These are phyloP conservation scores for Diaporthe ampelina DNA, from an alignment of 2,329 filamentous ascomycete genomes.

Conservation along the genomic window DNA sequence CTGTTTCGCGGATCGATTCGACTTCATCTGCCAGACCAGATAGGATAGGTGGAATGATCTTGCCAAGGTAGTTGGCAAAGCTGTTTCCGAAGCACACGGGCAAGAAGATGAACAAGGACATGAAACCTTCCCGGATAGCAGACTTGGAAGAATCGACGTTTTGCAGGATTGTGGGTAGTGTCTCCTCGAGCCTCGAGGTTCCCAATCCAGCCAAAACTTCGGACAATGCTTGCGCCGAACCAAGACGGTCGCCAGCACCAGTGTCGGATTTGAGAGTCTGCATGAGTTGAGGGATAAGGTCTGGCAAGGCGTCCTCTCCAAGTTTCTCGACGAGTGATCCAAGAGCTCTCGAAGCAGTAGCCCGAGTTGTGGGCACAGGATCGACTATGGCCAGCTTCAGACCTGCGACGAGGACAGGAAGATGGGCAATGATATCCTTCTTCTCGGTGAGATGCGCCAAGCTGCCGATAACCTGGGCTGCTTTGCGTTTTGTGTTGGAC, in stretches of 20 bases:
- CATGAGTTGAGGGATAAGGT: conserved; percentile 98
- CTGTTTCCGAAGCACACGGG: conserved; percentile 99
- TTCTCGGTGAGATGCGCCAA: conserved; percentile 96
- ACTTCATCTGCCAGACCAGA: conserved; percentile 95
- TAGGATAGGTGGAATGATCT: conserved; percentile 95
- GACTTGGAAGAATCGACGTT: conserved; percentile 94
- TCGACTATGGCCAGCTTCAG: conserved; percentile 92
- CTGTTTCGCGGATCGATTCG: conserved; percentile 97
- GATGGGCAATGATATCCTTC: conserved; percentile 90
- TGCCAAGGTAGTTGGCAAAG: conserved; percentile 94
- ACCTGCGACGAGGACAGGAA: conserved; percentile 92
- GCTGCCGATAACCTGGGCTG: conserved; percentile 97
- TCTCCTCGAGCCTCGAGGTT: conserved; percentile 93
- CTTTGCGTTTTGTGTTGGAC: conserved; percentile 95
- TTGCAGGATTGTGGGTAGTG: conserved; percentile 93
- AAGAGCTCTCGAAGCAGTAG: conserved; percentile 94
- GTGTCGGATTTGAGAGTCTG: conserved; percentile 97
- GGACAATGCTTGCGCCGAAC: conserved; percentile 94
- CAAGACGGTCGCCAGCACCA: conserved; percentile 93
- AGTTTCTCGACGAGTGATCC: conserved; percentile 98
- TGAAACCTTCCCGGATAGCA: conserved; percentile 95
- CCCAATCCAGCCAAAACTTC: conserved; percentile 97
- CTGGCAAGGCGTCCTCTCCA: conserved; percentile 94
- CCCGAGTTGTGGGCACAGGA: conserved; percentile 94
- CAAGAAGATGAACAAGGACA: conserved; percentile 99